Evolutionary conservation across 2,329 filamentous ascomycete species (phyloP).

Genomic region (Curvularia sp.): DNA sequence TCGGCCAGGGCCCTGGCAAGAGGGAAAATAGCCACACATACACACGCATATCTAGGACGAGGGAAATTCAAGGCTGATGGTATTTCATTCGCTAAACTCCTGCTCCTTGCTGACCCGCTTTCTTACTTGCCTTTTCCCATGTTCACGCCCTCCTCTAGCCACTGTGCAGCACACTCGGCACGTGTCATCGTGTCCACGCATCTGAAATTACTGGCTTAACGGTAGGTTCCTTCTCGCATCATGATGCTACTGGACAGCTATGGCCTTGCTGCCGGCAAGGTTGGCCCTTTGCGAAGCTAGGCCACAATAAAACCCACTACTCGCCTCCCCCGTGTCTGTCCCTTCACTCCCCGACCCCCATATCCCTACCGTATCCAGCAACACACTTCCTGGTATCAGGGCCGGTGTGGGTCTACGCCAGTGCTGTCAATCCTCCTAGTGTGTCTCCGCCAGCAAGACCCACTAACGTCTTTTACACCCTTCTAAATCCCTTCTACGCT

Average conservation of each 20-base stretch:
- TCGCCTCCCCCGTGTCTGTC: constrained; percentile 24
- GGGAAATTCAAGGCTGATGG: constrained; percentile 17
- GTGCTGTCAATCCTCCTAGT: constrained; percentile 40
- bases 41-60: not conserved
- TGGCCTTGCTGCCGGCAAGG: constrained; percentile 25
- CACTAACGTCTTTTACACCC: constrained; percentile 40
- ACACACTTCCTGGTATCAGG: constrained; percentile 33
- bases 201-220: constrained; percentile 31
- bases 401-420: constrained; percentile 33
- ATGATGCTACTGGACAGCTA: constrained; percentile 32
- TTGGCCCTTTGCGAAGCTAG: constrained; percentile 36
- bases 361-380: constrained; percentile 40
- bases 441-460: constrained; percentile 30
- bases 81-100: constrained; percentile 28
- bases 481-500: constrained; percentile 32
- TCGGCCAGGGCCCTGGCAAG: constrained; percentile 21
- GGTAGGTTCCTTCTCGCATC: constrained; percentile 42
- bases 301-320: constrained; percentile 35
- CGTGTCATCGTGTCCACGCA: constrained; percentile 42
- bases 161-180: constrained; percentile 30
- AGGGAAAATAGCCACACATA: constrained; percentile 1
- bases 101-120: constrained; percentile 24
- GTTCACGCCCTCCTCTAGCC: constrained; percentile 26
- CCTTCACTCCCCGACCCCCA: constrained; percentile 22
- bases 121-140: constrained; percentile 31